These are phyloP conservation scores for Conidiobolus incongruus DNA, from an alignment of 371 early-diverging fungal genomes.

Conservation along the genomic window DNA sequence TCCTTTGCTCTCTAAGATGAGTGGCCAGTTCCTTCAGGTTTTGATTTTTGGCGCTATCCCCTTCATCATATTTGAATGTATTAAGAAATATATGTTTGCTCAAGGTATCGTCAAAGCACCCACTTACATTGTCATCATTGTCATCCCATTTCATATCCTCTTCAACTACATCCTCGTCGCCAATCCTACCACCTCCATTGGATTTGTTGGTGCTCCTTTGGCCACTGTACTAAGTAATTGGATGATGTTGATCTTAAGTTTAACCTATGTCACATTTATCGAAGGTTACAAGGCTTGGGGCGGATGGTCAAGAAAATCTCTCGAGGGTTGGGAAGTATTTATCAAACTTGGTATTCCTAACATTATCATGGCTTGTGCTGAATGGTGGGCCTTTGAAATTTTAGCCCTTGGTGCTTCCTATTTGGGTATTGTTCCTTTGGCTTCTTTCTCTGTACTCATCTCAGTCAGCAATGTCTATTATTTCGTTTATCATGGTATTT, in stretches of 20 bases:
- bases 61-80: slow-evolving; percentile 45
- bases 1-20: slow-evolving; percentile 15
- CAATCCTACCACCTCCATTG: slow-evolving; percentile 32
- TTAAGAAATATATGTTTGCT: slow-evolving; percentile 52
- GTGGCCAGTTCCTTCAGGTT: slow-evolving; percentile 32
- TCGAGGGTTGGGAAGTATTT: slow-evolving; percentile 35
- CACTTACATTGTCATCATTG: slow-evolving; percentile 39
- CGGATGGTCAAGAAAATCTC: slow-evolving; percentile 52
- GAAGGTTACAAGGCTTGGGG: slow-evolving; percentile 57
- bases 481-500: slow-evolving; percentile 31
- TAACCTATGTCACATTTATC: slow-evolving; percentile 36
- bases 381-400: slow-evolving; percentile 52
- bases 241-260: slow-evolving; percentile 29
- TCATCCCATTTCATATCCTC: slow-evolving; percentile 43
- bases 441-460: slow-evolving; percentile 65
- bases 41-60: slow-evolving; percentile 49
- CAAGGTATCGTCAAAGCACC: slow-evolving; percentile 64
- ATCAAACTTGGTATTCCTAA: slow-evolving; percentile 29
- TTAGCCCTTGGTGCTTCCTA: slow-evolving; percentile 57
- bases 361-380: slow-evolving; percentile 40
- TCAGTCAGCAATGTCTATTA: slow-evolving; percentile 45
- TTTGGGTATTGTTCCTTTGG: slow-evolving; percentile 49
- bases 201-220: slow-evolving; percentile 65
- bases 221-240: slow-evolving; percentile 53
- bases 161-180: slow-evolving; percentile 54